phyloP scores from a whole-genome alignment of 176 grass and related monocot genomes.

The Ananas comosus region DNA sequence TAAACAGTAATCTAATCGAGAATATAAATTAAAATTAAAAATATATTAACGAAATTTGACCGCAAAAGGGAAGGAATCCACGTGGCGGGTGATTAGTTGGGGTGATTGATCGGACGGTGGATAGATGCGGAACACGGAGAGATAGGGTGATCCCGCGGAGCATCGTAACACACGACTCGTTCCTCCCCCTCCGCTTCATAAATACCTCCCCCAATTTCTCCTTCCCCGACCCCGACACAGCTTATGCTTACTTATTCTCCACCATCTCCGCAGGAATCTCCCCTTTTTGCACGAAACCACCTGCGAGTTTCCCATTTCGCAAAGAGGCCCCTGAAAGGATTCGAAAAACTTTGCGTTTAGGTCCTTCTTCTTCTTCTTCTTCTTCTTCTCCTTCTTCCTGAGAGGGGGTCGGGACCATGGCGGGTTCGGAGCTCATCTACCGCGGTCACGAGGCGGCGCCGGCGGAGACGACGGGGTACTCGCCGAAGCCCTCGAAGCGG shows the following conservation, averaged over 20 bases:
- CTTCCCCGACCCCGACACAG: neutral
- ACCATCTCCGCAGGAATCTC: neutral
- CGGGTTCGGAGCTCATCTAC: slow-evolving; percentile 56
- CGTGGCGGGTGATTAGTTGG: neutral
- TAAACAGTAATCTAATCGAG: too few species aligned
- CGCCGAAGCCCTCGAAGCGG: slow-evolving; percentile 31
- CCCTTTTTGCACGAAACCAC: neutral
- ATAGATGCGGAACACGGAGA: neutral
- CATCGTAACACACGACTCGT: neutral
- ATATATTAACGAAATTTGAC: too few species aligned
- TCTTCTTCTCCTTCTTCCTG: neutral
- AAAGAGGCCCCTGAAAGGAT: neutral
- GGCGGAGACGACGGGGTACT: slow-evolving; percentile 9
- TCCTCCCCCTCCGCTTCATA: neutral
- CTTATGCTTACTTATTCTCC: neutral
- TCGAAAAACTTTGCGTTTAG: neutral
- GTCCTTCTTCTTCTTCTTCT: neutral
- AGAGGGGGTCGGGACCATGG: neutral
- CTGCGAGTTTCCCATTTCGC: neutral
- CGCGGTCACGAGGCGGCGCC: slow-evolving; percentile 32
- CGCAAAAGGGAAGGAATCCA: neutral
- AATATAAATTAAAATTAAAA: too few species aligned
- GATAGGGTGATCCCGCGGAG: neutral
- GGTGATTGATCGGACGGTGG: neutral
- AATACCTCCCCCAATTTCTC: neutral